A percentile compares a stretch with the other conserved stretches of the same genome.
Conservation (phyloP, 768 basidiomycete species). For the Lentinula edodes region DNA sequence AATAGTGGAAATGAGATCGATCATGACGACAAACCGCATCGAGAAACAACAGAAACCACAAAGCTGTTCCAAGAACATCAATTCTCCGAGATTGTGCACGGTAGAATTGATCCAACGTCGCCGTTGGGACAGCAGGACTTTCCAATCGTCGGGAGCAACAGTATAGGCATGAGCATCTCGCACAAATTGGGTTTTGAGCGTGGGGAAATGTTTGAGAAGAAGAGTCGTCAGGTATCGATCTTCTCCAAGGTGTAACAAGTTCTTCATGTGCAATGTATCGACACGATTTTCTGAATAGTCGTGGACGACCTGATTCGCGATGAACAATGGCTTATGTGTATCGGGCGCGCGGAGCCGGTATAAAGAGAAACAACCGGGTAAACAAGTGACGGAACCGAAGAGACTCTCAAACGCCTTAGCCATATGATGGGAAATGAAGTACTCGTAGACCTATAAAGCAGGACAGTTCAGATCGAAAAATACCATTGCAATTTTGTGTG, state of each 20-base stretch:
- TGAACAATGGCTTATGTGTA: constrained; percentile 90
- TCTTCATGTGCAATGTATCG: constrained; percentile 98
- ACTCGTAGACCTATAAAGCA: constrained; percentile 79
- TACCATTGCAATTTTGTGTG: neutral
- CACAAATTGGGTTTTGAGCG: constrained; percentile 92
- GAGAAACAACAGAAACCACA: constrained; percentile 99
- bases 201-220: constrained; percentile 91
- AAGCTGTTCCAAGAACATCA: constrained; percentile 85
- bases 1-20: constrained; percentile 86
- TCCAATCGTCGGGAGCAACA: constrained; percentile 95
- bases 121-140: constrained; percentile 89
- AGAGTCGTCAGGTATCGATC: constrained; percentile 98
- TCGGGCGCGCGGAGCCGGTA: constrained; percentile 94
- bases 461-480: neutral
- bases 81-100: constrained; percentile 91
- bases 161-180: constrained; percentile 93
- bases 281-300: constrained; percentile 97
- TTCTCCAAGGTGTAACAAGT: constrained; percentile 94
- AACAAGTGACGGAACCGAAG: constrained; percentile 96
- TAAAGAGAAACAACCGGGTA: constrained; percentile 98
- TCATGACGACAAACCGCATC: constrained; percentile 97
- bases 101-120: constrained; percentile 99
- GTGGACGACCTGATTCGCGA: constrained; percentile 83
- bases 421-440: constrained; percentile 98
- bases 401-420: constrained; percentile 97